Conservation (phyloP, 352 stramenopile genomes). For the Lagenidium sp. region DNA sequence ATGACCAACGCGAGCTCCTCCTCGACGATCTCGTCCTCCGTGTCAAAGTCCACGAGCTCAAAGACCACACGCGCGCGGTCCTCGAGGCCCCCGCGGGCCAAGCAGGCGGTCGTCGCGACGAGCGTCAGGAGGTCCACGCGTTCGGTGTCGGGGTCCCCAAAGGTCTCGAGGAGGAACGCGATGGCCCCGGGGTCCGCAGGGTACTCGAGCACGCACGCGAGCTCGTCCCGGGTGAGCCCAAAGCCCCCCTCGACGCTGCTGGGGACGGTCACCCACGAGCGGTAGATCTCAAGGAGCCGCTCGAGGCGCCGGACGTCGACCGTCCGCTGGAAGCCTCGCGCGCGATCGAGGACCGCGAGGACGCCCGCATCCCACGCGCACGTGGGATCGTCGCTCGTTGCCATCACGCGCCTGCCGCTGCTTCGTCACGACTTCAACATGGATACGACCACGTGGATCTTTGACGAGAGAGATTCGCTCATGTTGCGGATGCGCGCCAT, state of each 20-base stretch:
- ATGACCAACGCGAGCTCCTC: slow-evolving; percentile 59
- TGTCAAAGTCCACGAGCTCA: slow-evolving; percentile 58
- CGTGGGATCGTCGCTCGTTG: neutral
- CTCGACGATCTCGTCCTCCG: slow-evolving; percentile 66
- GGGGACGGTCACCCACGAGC: slow-evolving; percentile 37
- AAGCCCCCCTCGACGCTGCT: slow-evolving; percentile 53
- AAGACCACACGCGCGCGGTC: slow-evolving; percentile 56
- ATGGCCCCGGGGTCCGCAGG: slow-evolving; percentile 18
- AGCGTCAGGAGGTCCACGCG: slow-evolving; percentile 53
- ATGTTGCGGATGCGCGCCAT: too few species aligned
- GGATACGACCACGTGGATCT: too few species aligned
- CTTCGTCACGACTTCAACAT: slow-evolving; percentile 6
- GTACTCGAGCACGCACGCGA: slow-evolving; percentile 54
- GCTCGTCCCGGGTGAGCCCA: slow-evolving; percentile 45
- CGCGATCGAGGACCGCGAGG: slow-evolving; percentile 20
- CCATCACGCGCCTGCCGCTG: neutral
- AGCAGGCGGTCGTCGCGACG: slow-evolving; percentile 25
- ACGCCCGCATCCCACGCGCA: slow-evolving; percentile 1
- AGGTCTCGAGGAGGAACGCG: slow-evolving; percentile 43
- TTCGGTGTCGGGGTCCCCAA: slow-evolving; percentile 6
- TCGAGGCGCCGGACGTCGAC: slow-evolving; percentile 38
- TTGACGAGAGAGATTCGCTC: too few species aligned
- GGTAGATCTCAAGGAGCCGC: slow-evolving; percentile 47
- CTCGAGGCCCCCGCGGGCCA: slow-evolving; percentile 38
- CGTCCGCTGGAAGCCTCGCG: slow-evolving; percentile 26